These are phyloP conservation scores for Leucoagaricus sp. DNA, from an alignment of 1,284 basidiomycete species.

Conservation along the genomic window DNA sequence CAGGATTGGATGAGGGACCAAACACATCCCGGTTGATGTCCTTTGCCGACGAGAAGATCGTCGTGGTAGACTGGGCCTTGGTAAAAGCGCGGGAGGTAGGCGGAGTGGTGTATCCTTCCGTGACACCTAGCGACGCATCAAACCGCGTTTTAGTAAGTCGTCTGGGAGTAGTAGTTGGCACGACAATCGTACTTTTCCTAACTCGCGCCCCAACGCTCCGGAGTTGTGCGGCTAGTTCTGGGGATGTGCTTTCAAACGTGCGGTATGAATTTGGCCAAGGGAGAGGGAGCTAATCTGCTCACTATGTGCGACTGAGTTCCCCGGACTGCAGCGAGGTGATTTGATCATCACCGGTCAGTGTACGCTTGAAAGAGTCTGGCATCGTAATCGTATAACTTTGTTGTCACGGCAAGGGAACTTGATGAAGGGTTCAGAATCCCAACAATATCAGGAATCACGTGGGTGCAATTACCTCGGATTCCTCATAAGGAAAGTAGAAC, in stretches of 20 bases:
- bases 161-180: not conserved
- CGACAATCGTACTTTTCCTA: slow-evolving; percentile 44
- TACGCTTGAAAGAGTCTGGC: slow-evolving; percentile 40
- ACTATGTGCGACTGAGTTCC: slow-evolving; percentile 2
- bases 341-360: slow-evolving; percentile 40
- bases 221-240: slow-evolving; percentile 45
- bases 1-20: slow-evolving; percentile 20
- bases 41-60: slow-evolving; percentile 44
- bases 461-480: not conserved
- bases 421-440: not conserved
- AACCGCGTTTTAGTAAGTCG: slow-evolving; percentile 25
- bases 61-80: slow-evolving; percentile 36
- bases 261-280: not conserved
- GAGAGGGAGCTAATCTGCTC: not conserved
- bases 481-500: slow-evolving; percentile 1
- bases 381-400: slow-evolving; percentile 19
- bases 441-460: slow-evolving; percentile 4
- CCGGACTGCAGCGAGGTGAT: slow-evolving; percentile 21
- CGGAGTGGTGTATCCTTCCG: slow-evolving; percentile 49
- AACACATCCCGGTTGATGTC: slow-evolving; percentile 42
- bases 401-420: not conserved
- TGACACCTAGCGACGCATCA: slow-evolving; percentile 43
- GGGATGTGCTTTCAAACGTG: slow-evolving; percentile 31
- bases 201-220: slow-evolving; percentile 49
- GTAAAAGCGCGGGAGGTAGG: slow-evolving; percentile 31